phyloP scores from a whole-genome alignment of 1,139 yeast genomes.

The Geotrichum citri-aurantii region DNA sequence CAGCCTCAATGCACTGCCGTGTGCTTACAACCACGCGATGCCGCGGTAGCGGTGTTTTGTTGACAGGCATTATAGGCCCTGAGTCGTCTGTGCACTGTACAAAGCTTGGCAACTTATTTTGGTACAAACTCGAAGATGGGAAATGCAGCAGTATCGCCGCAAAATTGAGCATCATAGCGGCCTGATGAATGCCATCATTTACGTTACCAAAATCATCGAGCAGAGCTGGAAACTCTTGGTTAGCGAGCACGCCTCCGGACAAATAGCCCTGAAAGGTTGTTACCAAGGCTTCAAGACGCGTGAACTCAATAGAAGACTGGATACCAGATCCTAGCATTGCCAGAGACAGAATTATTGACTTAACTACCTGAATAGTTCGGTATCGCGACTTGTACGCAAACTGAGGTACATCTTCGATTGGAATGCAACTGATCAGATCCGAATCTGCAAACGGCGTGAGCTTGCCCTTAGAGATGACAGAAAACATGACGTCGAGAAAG shows the following conservation, averaged over 20 bases:
- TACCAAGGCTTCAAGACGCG: slow-evolving; percentile 15
- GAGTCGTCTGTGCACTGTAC: slow-evolving; percentile 18
- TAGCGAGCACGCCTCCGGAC: slow-evolving; percentile 7
- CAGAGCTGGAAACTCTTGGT: slow-evolving; percentile 13
- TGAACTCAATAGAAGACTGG: slow-evolving; percentile 14
- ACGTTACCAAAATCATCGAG: slow-evolving; percentile 16
- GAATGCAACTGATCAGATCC: slow-evolving; percentile 13
- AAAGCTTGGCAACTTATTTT: slow-evolving; percentile 19
- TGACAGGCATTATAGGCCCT: slow-evolving; percentile 13
- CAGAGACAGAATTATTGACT: slow-evolving; percentile 13
- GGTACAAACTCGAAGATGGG: slow-evolving; percentile 18
- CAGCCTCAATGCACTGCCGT: slow-evolving; percentile 18
- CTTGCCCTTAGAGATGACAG: slow-evolving; percentile 16
- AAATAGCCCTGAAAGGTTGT: slow-evolving; percentile 18
- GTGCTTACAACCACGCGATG: slow-evolving; percentile 16
- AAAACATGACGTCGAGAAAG: slow-evolving; percentile 17
- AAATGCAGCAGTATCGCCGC: slow-evolving; percentile 18
- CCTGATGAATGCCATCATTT: slow-evolving; percentile 20
- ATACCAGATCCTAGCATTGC: slow-evolving; percentile 16
- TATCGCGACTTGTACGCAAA: slow-evolving; percentile 18
- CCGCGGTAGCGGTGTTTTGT: slow-evolving; percentile 5
- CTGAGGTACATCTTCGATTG: slow-evolving; percentile 12
- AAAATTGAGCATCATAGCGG: slow-evolving; percentile 18
- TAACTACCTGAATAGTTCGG: slow-evolving; percentile 16
- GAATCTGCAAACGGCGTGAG: slow-evolving; percentile 12